A percentile compares a stretch with the other conserved stretches of the same genome.
Evolutionary conservation across 1,284 basidiomycete species (phyloP).

Genomic region (Trichosporon faecale): DNA sequence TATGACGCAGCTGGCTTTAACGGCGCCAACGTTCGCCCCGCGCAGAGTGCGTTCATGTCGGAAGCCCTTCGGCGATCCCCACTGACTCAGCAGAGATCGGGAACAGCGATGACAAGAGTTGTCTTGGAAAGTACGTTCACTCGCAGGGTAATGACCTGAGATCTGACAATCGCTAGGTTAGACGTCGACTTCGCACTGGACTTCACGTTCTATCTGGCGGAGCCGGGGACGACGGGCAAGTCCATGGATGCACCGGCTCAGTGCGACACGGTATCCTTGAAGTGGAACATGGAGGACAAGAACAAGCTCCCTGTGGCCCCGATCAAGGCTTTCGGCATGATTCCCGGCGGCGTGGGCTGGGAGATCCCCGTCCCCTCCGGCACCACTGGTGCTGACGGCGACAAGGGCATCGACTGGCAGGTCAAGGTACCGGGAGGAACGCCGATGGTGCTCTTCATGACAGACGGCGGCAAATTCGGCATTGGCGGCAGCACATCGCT

Average conservation of each 20-base stretch:
- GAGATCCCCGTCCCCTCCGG: constrained; percentile 32
- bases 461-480: constrained; percentile 36
- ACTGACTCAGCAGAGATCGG: constrained; percentile 8
- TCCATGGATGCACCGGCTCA: constrained; percentile 31
- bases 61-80: too few species aligned
- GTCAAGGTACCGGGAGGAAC: constrained; percentile 41
- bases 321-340: constrained; percentile 38
- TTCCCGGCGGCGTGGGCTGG: constrained; percentile 42
- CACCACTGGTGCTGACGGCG: not conserved
- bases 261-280: constrained; percentile 34
- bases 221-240: constrained; percentile 7
- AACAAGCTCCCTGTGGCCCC: constrained; percentile 26
- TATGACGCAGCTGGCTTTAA: constrained; percentile 43
- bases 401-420: constrained; percentile 28
- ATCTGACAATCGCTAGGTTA: constrained; percentile 22
- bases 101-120: constrained; percentile 29
- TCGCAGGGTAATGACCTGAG: not conserved
- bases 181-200: constrained; percentile 25
- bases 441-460: constrained; percentile 41
- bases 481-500: constrained; percentile 42
- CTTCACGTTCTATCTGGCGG: constrained; percentile 38
- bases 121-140: constrained; percentile 29
- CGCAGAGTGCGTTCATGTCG: constrained; percentile 33
- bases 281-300: constrained; percentile 35
- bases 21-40: constrained; percentile 39